These are phyloP conservation scores for Scutellaria galericulata DNA, from an alignment of 257 asterid species.

Conservation along the genomic window DNA sequence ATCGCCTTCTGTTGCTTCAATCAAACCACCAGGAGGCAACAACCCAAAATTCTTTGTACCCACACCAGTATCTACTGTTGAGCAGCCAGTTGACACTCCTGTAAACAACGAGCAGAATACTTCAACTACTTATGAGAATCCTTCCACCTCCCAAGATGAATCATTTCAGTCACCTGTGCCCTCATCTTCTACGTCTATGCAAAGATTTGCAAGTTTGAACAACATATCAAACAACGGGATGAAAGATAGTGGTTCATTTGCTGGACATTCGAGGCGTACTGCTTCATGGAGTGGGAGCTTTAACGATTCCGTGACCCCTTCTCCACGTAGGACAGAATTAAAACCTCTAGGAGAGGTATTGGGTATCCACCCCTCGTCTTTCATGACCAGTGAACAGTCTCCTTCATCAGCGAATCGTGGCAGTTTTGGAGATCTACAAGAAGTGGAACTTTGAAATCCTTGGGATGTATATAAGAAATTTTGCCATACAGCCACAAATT, in stretches of 20 bases:
- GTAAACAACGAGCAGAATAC: slow-evolving; percentile 41
- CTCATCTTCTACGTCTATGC: slow-evolving; percentile 49
- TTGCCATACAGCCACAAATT: slow-evolving; percentile 41
- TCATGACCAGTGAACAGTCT: slow-evolving; percentile 45
- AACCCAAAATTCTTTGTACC: slow-evolving; percentile 89
- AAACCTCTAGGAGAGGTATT: slow-evolving; percentile 64
- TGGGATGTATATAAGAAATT: slow-evolving; percentile 62
- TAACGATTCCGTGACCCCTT: slow-evolving; percentile 50
- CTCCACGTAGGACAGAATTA: slow-evolving; percentile 35
- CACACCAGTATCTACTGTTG: slow-evolving; percentile 49
- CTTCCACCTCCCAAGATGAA: slow-evolving; percentile 45
- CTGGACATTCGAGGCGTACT: slow-evolving; percentile 64
- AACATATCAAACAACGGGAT: slow-evolving; percentile 51
- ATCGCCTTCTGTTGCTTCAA: slow-evolving; percentile 64
- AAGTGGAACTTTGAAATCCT: slow-evolving; percentile 77
- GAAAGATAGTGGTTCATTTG: slow-evolving; percentile 40
- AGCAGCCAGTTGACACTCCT: slow-evolving; percentile 46
- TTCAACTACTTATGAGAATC: slow-evolving; percentile 43
- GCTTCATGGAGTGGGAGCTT: slow-evolving; percentile 94
- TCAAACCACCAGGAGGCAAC: slow-evolving; percentile 56
- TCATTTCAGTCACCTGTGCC: slow-evolving; percentile 45
- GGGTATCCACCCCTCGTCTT: slow-evolving; percentile 50
- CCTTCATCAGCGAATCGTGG: slow-evolving; percentile 38
- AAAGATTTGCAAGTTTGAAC: slow-evolving; percentile 77
- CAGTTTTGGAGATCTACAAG: slow-evolving; percentile 80